A percentile compares a stretch with the other conserved stretches of the same genome.
Conservation (phyloP, 2,329 filamentous ascomycete genomes). For the Fusarium pseudoanthophilum region DNA sequence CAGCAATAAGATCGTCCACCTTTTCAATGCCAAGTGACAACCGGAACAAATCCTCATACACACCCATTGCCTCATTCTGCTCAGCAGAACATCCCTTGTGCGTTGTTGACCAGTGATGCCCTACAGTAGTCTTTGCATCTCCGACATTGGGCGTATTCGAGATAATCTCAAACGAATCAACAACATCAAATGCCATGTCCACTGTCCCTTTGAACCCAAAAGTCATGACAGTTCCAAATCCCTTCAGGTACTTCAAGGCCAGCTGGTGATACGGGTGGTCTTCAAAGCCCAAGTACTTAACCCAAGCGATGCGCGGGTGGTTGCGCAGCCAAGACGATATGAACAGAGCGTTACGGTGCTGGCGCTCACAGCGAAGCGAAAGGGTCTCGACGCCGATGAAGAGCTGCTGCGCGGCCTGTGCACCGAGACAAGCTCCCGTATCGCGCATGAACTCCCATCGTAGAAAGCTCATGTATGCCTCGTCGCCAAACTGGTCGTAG, state of each 20-base stretch:
- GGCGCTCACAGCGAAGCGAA: background rate
- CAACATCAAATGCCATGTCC: conserved; percentile 68
- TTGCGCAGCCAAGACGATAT: background rate
- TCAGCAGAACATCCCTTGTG: conserved; percentile 55
- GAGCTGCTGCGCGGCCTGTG: background rate
- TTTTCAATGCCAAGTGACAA: conserved; percentile 65
- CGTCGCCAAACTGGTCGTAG: background rate
- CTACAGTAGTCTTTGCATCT: conserved; percentile 77
- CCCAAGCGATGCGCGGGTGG: conserved; percentile 3
- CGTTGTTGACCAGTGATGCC: conserved; percentile 78
- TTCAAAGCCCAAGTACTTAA: background rate
- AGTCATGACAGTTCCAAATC: conserved; percentile 76
- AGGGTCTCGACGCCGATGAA: conserved; percentile 6
- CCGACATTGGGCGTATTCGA: conserved; percentile 58
- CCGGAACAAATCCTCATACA: conserved; percentile 63
- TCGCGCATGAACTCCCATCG: conserved; percentile 6
- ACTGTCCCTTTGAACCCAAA: conserved; percentile 59
- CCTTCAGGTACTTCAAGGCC: conserved; percentile 76
- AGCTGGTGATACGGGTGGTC: conserved; percentile 69
- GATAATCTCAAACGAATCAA: conserved; percentile 61
- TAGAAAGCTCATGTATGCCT: background rate
- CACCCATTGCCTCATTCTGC: conserved; percentile 57
- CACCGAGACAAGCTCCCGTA: background rate
- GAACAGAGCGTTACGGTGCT: background rate
- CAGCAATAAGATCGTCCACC: conserved; percentile 77